Conservation (phyloP, 1,139 yeast genomes). For the Debaryomyces sp. region DNA sequence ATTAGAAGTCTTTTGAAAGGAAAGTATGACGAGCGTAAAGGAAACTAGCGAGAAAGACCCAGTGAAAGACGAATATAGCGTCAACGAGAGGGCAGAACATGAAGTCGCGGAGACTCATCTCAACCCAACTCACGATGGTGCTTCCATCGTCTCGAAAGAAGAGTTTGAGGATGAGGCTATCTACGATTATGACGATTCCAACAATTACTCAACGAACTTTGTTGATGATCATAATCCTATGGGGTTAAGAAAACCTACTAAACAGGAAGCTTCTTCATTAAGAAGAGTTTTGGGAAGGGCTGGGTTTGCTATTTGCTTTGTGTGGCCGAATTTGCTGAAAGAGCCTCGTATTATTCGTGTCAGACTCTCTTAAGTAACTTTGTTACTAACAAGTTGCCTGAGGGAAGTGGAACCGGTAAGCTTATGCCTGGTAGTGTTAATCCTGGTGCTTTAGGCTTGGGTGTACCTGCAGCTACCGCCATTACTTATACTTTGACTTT, state of each 20-base stretch:
- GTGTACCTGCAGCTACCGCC: constrained; percentile 43
- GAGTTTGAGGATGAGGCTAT: constrained; percentile 9
- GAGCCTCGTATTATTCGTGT: constrained; percentile 51
- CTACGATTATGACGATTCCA: constrained; percentile 24
- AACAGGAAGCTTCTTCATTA: constrained; percentile 46
- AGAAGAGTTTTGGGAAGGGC: constrained; percentile 40
- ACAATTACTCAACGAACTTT: constrained; percentile 24
- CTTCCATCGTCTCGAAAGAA: constrained; percentile 4
- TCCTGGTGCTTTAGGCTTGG: constrained; percentile 48
- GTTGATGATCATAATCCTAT: constrained; percentile 35
- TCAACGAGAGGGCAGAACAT: background rate
- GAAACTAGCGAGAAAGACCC: background rate
- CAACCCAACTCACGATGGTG: background rate
- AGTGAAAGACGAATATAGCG: background rate
- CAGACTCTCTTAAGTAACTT: constrained; percentile 45
- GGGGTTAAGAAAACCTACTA: constrained; percentile 39
- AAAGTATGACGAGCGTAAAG: background rate
- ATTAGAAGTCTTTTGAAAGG: background rate
- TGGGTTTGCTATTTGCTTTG: constrained; percentile 36
- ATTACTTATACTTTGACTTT: constrained; percentile 41
- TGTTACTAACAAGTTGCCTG: constrained; percentile 52
- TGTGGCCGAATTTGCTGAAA: constrained; percentile 48
- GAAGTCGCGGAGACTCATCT: background rate
- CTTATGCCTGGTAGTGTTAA: constrained; percentile 33
- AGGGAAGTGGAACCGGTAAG: constrained; percentile 50